Percentiles rank a stretch among this genome's conserved stretches.
phyloP scores from a whole-genome alignment of 129 eudicot genomes.

The Flaveria robusta region DNA sequence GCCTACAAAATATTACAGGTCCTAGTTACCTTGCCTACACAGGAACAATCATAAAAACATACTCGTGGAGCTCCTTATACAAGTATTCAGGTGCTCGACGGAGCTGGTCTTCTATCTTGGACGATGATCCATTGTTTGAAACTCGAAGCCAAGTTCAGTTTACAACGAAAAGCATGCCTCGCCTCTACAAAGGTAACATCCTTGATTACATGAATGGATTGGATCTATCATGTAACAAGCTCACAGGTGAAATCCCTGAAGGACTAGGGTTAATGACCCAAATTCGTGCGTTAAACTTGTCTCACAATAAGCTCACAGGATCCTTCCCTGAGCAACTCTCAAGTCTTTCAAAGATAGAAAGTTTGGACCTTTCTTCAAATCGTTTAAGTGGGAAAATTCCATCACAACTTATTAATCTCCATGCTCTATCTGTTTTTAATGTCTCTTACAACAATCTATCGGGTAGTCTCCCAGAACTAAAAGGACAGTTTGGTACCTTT shows the following conservation, averaged over 20 bases:
- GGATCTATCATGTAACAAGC: conserved; percentile 33
- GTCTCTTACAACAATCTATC: conserved; percentile 32
- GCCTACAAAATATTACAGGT: conserved; percentile 27
- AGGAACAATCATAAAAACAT: neutral
- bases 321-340: conserved; percentile 25
- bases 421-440: neutral
- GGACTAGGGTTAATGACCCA: conserved; percentile 13
- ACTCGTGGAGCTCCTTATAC: neutral
- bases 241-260: conserved; percentile 27
- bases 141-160: conserved; percentile 22
- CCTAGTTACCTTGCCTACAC: neutral
- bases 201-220: conserved; percentile 34
- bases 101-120: neutral
- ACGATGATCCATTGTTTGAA: neutral
- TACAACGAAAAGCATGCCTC: conserved; percentile 17
- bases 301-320: conserved; percentile 31
- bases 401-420: neutral
- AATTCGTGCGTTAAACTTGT: conserved; percentile 34
- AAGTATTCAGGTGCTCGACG: neutral
- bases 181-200: conserved; percentile 22
- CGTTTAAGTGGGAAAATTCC: neutral
- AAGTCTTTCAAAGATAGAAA: conserved; percentile 13
- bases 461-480: conserved; percentile 22
- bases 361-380: conserved; percentile 29
- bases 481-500: conserved; percentile 32